phyloP scores from a whole-genome alignment of 768 basidiomycete species.

The Suillus subalutaceus region DNA sequence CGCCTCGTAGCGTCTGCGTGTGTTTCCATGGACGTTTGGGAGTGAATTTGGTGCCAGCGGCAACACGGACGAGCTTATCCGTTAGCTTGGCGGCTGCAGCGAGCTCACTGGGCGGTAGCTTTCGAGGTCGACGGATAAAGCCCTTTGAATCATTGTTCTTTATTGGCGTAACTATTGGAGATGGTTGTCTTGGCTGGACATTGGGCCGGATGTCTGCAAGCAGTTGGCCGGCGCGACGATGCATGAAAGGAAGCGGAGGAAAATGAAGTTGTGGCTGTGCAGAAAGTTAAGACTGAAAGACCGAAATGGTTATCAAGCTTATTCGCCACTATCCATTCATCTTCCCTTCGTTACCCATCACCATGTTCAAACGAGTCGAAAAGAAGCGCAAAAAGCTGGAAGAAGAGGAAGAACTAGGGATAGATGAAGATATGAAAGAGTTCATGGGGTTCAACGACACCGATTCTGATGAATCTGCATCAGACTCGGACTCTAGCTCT shows the following conservation, averaged over 20 bases:
- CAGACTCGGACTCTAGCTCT: constrained; percentile 45
- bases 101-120: not conserved
- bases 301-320: not conserved
- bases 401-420: constrained; percentile 64
- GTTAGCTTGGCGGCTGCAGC: constrained; percentile 22
- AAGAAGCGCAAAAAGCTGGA: constrained; percentile 63
- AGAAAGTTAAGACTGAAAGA: constrained; percentile 3
- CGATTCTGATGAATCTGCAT: constrained; percentile 70
- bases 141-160: not conserved
- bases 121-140: not conserved
- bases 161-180: not conserved
- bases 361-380: constrained; percentile 81
- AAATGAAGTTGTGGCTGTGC: constrained; percentile 32
- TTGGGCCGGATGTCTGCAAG: constrained; percentile 23
- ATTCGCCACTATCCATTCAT: not conserved
- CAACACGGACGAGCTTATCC: constrained; percentile 38
- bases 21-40: constrained; percentile 40
- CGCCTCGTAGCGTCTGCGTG: constrained; percentile 38
- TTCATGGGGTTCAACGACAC: constrained; percentile 71
- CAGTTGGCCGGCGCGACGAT: constrained; percentile 24
- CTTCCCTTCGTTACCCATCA: not conserved
- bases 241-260: constrained; percentile 32
- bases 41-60: constrained; percentile 27
- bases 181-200: constrained; percentile 17
- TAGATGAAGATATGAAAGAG: constrained; percentile 66